A percentile compares a stretch with the other conserved stretches of the same genome.
Evolutionary conservation across 139 green algal genomes (phyloP).

Genomic region (Trebouxia sp.): DNA sequence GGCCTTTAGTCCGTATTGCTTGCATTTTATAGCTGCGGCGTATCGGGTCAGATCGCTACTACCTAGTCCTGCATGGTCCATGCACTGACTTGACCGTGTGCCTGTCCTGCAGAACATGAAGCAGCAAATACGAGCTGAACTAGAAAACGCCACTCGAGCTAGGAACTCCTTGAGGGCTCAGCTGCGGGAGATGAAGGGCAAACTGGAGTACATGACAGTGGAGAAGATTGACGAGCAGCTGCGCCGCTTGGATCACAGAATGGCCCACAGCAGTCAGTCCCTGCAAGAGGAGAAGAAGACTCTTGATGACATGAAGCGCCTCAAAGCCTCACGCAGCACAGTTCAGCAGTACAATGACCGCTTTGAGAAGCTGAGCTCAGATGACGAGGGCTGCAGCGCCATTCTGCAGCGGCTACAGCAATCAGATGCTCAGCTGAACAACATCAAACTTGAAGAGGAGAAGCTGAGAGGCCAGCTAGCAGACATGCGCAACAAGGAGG

Average conservation of each 20-base stretch:
- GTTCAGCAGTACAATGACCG: constrained; percentile 56
- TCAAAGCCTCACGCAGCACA: constrained; percentile 50
- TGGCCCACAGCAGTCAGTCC: constrained; percentile 56
- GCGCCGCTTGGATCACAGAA: constrained; percentile 47
- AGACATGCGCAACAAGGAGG: constrained; percentile 39
- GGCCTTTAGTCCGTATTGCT: no score
- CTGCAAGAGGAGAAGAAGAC: constrained; percentile 66
- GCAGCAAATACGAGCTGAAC: constrained; percentile 47
- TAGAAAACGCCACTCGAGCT: constrained; percentile 43
- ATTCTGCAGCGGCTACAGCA: constrained; percentile 47
- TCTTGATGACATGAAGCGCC: constrained; percentile 56
- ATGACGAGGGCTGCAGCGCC: constrained; percentile 38
- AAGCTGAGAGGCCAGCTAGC: constrained; percentile 38
- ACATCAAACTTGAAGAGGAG: constrained; percentile 53
- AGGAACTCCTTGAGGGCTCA: constrained; percentile 46
- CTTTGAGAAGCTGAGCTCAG: constrained; percentile 48
- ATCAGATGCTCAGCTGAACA: constrained; percentile 55
- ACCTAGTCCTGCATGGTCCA: no score
- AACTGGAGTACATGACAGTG: constrained; percentile 43
- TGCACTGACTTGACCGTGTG: no score
- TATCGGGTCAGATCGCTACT: no score
- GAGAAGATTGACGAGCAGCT: constrained; percentile 68
- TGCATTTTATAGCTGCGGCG: no score
- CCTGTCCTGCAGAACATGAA: constrained; percentile 47
- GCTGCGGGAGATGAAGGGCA: constrained; percentile 45